These are phyloP conservation scores for Calocera viscosa DNA, from an alignment of 768 basidiomycete genomes.

Conservation along the genomic window DNA sequence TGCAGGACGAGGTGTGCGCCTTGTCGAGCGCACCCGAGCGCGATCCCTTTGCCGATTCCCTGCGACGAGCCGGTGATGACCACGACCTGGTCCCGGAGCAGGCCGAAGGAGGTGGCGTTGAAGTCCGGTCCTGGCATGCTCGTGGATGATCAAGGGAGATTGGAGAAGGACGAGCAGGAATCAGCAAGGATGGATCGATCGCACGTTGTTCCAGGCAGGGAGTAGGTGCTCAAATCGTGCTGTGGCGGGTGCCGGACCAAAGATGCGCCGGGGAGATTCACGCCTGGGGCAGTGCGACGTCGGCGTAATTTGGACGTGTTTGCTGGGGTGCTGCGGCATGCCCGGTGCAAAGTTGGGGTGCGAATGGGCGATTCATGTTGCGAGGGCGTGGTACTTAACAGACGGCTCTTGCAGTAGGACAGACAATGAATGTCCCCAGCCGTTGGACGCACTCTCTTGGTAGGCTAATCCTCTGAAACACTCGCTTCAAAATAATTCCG, in stretches of 20 bases:
- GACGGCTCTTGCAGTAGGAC: background rate
- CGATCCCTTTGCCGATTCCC: constrained; percentile 62
- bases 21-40: constrained; percentile 50
- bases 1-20: constrained; percentile 59
- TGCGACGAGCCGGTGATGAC: constrained; percentile 62
- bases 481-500: too few relatives aligned
- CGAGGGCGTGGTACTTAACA: background rate
- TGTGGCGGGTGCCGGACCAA: background rate
- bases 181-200: background rate
- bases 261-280: constrained; percentile 1
- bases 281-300: background rate
- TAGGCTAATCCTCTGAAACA: too few relatives aligned
- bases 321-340: background rate
- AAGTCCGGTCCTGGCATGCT: constrained; percentile 14
- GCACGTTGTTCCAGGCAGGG: background rate
- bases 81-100: constrained; percentile 39
- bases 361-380: background rate
- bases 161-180: background rate
- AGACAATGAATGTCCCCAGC: background rate
- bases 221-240: background rate
- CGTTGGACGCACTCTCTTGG: background rate
- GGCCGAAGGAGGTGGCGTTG: constrained; percentile 12
- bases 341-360: background rate
- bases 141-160: background rate
- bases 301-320: background rate